phyloP scores from a whole-genome alignment of 768 basidiomycete genomes.

The Serendipita indica region DNA sequence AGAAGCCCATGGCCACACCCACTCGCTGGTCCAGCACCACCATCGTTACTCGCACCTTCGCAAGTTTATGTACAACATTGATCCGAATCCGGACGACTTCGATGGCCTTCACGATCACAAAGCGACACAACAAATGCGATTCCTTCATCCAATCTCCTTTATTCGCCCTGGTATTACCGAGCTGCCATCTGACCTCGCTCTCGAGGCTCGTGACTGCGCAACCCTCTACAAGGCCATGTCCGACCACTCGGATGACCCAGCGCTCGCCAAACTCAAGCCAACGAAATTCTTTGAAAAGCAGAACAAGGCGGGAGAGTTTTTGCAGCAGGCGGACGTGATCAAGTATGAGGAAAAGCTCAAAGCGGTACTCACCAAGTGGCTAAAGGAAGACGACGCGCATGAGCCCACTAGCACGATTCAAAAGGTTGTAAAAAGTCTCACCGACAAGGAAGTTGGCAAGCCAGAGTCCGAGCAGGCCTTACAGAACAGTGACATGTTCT shows the following conservation, averaged over 20 bases:
- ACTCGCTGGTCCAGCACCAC: slow-evolving; percentile 45
- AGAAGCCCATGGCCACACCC: slow-evolving; percentile 38
- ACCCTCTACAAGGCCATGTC: slow-evolving; percentile 35
- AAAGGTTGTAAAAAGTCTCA: slow-evolving; percentile 27
- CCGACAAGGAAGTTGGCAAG: slow-evolving; percentile 25
- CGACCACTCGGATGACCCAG: slow-evolving; percentile 11
- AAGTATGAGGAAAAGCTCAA: slow-evolving; percentile 43
- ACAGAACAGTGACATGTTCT: slow-evolving; percentile 20
- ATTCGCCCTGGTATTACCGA: slow-evolving; percentile 37
- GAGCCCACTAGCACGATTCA: slow-evolving; percentile 24
- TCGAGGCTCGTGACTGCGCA: slow-evolving; percentile 46
- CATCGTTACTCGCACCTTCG: slow-evolving; percentile 63
- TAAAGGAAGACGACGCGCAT: slow-evolving; percentile 26
- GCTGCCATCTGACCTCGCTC: slow-evolving; percentile 46
- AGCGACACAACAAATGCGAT: slow-evolving; percentile 31
- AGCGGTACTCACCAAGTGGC: slow-evolving; percentile 25
- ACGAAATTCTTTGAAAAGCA: slow-evolving; percentile 30
- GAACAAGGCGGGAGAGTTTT: slow-evolving; percentile 17
- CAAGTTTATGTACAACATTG: slow-evolving; percentile 42
- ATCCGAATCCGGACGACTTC: slow-evolving; percentile 22
- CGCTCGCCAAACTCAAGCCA: slow-evolving; percentile 21
- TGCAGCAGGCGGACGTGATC: slow-evolving; percentile 48
- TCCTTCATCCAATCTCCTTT: slow-evolving; percentile 48
- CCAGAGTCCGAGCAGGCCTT: not conserved
- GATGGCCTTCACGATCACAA: slow-evolving; percentile 26